Percentiles rank a stretch among this genome's conserved stretches.
Conservation (phyloP, 805 yeast species). For the Blastobotrys peoriensis region DNA sequence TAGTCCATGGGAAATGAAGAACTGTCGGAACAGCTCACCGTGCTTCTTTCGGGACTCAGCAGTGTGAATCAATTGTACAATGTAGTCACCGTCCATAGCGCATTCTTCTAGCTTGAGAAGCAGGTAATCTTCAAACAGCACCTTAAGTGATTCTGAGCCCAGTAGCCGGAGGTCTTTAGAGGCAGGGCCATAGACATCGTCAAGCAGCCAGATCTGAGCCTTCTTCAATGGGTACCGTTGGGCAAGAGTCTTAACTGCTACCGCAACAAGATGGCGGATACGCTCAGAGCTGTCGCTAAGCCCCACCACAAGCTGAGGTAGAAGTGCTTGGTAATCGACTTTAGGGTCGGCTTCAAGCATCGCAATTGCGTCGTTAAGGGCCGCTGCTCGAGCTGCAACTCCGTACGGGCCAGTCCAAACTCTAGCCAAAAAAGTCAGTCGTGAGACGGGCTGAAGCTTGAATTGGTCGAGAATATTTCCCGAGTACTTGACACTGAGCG, state of each 20-base stretch:
- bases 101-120: constrained; percentile 37
- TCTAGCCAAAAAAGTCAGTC: constrained; percentile 32
- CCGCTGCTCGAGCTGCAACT: constrained; percentile 30
- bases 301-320: constrained; percentile 29
- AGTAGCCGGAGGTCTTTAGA: constrained; percentile 44
- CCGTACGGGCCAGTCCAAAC: constrained; percentile 32
- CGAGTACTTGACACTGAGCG: constrained; percentile 1
- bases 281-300: constrained; percentile 29
- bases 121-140: constrained; percentile 36
- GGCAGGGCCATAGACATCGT: constrained; percentile 49
- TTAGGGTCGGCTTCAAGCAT: constrained; percentile 7
- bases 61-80: constrained; percentile 24
- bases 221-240: constrained; percentile 19
- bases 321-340: constrained; percentile 31
- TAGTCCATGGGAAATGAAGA: constrained; percentile 63
- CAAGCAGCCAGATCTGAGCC: constrained; percentile 28
- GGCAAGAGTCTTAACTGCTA: constrained; percentile 19
- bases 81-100: constrained; percentile 45
- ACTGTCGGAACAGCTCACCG: constrained; percentile 39
- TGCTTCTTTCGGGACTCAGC: constrained; percentile 14
- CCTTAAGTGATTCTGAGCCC: constrained; percentile 57
- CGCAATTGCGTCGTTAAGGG: constrained; percentile 24
- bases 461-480: constrained; percentile 3
- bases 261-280: constrained; percentile 28
- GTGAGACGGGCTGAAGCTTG: constrained; percentile 2